Evolutionary conservation across 768 basidiomycete species (phyloP), one percentile per base, ranked within the genome.

Genomic region (Sporobolomyces roseus): DNA sequence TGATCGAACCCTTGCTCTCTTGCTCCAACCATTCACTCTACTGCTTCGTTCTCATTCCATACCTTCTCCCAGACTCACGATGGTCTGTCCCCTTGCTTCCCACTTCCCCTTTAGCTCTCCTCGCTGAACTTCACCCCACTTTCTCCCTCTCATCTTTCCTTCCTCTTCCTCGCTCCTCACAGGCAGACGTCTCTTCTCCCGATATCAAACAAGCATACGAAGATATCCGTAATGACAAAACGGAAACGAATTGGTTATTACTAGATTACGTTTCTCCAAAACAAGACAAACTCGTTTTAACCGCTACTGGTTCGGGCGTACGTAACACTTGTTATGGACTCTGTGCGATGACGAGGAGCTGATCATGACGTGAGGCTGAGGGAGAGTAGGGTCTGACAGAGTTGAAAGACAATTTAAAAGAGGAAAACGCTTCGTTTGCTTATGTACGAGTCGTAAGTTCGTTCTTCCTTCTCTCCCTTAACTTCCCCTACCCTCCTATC

Each of bases 231-330:
- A 83, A 82, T 70, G 87, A 90, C 83, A 92, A 92, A 77, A 83
- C 86, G 45, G 88, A 90, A 35, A 89, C 86, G 36, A 96, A 89
- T 78, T 97, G 92, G 92, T 77, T 93, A 51, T 82, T 97, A 64
- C 80, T 96, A 65, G 90, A 94, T 78, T 98, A 97, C 78, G 87
- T 88, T 82, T 56, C 75, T 30, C 78, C 79, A 51, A 78, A 76
- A 54, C 75, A 75, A 35, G 90, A 94, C 83, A 89, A 84, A 77
- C 85, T 96, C 74, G 78, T 80, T 72, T 81, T 97, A 76, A 87
- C 90, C 16, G 78, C 83, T 76, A 91, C 89, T 27, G 93, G 93
- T 59, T 83, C 84, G 30, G 90, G 88, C 41, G 90, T 63, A 17
- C 17, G 70, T 52, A 10, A 17, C 9, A 9, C 17, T 41, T 17